Evolutionary conservation across 768 basidiomycete genomes (phyloP).

Genomic region (Leucogyrophana mollusca): DNA sequence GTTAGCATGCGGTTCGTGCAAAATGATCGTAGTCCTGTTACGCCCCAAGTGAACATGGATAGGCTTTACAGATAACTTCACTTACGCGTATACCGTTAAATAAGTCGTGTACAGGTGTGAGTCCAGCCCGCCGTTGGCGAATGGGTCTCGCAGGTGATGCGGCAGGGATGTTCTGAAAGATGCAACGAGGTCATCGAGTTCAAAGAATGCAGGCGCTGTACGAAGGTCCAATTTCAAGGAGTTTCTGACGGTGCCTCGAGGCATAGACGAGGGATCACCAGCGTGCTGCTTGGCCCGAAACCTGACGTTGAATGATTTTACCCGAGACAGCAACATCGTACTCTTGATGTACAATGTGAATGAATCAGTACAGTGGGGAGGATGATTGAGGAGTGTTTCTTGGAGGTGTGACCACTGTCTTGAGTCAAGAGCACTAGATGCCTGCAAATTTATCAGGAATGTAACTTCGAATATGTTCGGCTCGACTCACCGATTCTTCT

Average conservation of each 20-base stretch:
- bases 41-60: slow-evolving; percentile 27
- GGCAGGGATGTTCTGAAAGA: slow-evolving; percentile 63
- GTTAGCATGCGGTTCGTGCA: slow-evolving; percentile 78
- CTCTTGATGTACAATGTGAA: slow-evolving; percentile 73
- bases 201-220: slow-evolving; percentile 59
- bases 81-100: slow-evolving; percentile 32
- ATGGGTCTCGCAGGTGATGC: slow-evolving; percentile 51
- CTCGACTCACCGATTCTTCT: slow-evolving; percentile 52
- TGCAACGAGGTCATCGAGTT: slow-evolving; percentile 56
- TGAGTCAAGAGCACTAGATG: slow-evolving; percentile 45
- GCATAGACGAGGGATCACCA: slow-evolving; percentile 51
- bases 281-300: slow-evolving; percentile 60
- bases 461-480: background rate
- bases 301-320: slow-evolving; percentile 67
- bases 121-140: slow-evolving; percentile 52
- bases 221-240: slow-evolving; percentile 51
- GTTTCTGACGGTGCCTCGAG: slow-evolving; percentile 33
- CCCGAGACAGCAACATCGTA: slow-evolving; percentile 56
- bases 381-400: slow-evolving; percentile 60
- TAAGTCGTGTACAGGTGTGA: slow-evolving; percentile 49
- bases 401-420: slow-evolving; percentile 69
- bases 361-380: slow-evolving; percentile 62
- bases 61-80: slow-evolving; percentile 20
- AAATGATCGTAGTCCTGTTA: slow-evolving; percentile 60
- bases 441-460: slow-evolving; percentile 28